phyloP scores from a whole-genome alignment of 805 yeast genomes.

The Ogataea angusta region DNA sequence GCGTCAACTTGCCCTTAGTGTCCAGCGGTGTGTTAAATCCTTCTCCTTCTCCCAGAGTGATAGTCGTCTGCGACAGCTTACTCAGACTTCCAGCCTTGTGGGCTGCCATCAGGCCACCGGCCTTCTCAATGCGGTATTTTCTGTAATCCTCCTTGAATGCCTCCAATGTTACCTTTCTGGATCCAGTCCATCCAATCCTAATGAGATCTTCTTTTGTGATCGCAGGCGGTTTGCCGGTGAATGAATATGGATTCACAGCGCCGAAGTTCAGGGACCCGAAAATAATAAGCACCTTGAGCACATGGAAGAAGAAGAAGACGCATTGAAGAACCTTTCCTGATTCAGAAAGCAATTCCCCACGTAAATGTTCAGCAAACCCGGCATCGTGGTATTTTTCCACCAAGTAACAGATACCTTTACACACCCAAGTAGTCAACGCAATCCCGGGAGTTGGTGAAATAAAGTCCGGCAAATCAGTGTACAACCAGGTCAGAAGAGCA shows the following conservation, averaged over 20 bases:
- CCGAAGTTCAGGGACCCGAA: conserved; percentile 65
- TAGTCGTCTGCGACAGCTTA: conserved; percentile 70
- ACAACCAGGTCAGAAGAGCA: conserved; percentile 67
- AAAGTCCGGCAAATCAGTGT: conserved; percentile 88
- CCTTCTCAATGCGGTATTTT: conserved; percentile 55
- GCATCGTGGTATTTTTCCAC: conserved; percentile 36
- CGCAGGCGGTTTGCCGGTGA: conserved; percentile 37
- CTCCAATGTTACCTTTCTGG: conserved; percentile 65
- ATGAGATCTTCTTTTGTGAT: conserved; percentile 54
- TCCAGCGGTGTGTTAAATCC: conserved; percentile 59
- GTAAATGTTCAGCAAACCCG: conserved; percentile 43
- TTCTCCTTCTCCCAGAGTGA: conserved; percentile 69
- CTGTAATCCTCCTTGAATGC: conserved; percentile 72
- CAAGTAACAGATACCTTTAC: conserved; percentile 29
- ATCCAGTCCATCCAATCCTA: conserved; percentile 91
- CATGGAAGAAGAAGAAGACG: conserved; percentile 70
- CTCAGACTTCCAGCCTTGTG: conserved; percentile 41
- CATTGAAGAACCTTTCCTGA: conserved; percentile 50
- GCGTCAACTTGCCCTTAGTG: conserved; percentile 4
- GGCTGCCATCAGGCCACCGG: conserved; percentile 77
- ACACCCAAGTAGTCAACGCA: conserved; percentile 64
- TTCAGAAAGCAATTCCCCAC: conserved; percentile 44
- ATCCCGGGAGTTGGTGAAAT: conserved; percentile 91
- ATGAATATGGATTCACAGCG: conserved; percentile 67
- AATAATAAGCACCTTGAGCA: conserved; percentile 55